Evolutionary conservation across 2,329 filamentous ascomycete genomes (phyloP).

Genomic region (Claviceps maximensis): DNA sequence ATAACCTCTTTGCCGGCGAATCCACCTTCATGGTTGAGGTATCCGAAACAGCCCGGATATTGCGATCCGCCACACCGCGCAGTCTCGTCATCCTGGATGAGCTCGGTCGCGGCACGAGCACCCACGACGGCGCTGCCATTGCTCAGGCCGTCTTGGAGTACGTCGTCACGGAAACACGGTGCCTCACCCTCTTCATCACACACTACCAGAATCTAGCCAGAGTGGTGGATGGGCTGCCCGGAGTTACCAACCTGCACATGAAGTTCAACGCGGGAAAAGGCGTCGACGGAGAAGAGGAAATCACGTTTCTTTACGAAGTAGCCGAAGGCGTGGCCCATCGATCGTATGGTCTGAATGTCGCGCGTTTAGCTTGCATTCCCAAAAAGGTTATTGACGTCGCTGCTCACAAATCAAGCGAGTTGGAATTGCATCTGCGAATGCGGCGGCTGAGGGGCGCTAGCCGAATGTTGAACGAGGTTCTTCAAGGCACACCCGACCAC

Average conservation of each 20-base stretch:
- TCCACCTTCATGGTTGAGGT: slow-evolving; percentile 98
- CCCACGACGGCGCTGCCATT: slow-evolving; percentile 92
- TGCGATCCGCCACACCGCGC: slow-evolving; percentile 75
- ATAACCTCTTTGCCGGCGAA: slow-evolving; percentile 92
- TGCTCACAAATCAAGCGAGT: slow-evolving; percentile 60
- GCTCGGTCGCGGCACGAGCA: slow-evolving; percentile 82
- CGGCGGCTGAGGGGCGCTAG: slow-evolving; percentile 44
- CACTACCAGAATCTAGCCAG: slow-evolving; percentile 80
- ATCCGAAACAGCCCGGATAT: slow-evolving; percentile 79
- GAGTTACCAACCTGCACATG: slow-evolving; percentile 89
- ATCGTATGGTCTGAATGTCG: slow-evolving; percentile 90
- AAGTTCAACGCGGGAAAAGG: slow-evolving; percentile 47
- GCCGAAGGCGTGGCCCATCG: slow-evolving; percentile 83
- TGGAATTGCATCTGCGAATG: slow-evolving; percentile 60
- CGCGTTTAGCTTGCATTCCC: slow-evolving; percentile 70
- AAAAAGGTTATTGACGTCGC: slow-evolving; percentile 66
- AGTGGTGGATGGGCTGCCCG: slow-evolving; percentile 54
- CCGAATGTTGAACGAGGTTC: slow-evolving; percentile 28
- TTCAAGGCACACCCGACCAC: slow-evolving; percentile 25
- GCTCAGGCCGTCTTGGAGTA: slow-evolving; percentile 83
- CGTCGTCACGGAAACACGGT: slow-evolving; percentile 59
- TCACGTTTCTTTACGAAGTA: slow-evolving; percentile 92
- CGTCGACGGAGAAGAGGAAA: slow-evolving; percentile 50
- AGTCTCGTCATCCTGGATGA: slow-evolving; percentile 89
- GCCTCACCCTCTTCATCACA: slow-evolving; percentile 89